phyloP scores from a whole-genome alignment of 306 rosid species.

The Glycine soja region DNA sequence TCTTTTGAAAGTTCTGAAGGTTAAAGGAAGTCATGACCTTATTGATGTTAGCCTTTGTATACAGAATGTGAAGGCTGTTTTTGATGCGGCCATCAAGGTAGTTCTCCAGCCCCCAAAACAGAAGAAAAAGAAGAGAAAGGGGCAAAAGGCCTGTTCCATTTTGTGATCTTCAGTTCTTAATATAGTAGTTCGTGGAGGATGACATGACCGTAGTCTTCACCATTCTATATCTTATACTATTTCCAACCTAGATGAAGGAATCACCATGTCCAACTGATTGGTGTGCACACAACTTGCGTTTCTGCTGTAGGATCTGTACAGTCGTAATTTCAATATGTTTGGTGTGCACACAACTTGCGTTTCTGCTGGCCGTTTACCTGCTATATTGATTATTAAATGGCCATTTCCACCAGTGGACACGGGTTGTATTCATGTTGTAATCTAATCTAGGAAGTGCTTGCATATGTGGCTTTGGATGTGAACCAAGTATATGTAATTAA shows the following conservation, averaged over 20 bases:
- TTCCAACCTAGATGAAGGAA: conserved; percentile 55
- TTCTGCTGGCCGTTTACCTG: conserved; percentile 48
- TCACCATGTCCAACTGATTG: conserved; percentile 55
- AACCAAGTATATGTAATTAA: conserved; percentile 52
- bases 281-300: no score
- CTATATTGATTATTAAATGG: conserved; percentile 47
- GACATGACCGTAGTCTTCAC: conserved; percentile 62
- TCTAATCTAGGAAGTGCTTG: conserved; percentile 53
- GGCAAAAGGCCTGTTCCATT: conserved; percentile 83
- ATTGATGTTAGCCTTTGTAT: conserved; percentile 32
- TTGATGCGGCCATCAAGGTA: conserved; percentile 91
- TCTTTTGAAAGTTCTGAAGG: conserved; percentile 13
- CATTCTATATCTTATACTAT: conserved; percentile 49
- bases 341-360: conserved; percentile 42
- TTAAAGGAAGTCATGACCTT: conserved; percentile 19
- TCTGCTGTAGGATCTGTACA: conserved; percentile 65
- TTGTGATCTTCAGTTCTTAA: conserved; percentile 60
- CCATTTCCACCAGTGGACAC: conserved; percentile 47
- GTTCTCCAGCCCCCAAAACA: conserved; percentile 96
- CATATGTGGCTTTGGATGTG: conserved; percentile 48
- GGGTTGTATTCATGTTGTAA: conserved; percentile 54
- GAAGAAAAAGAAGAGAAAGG: conserved; percentile 81
- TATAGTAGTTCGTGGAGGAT: conserved; percentile 45
- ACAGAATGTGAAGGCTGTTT: conserved; percentile 96
- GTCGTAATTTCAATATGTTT: conserved; percentile 55